phyloP scores from a whole-genome alignment of 1,284 basidiomycete genomes.

The Cutaneotrichosporon cutaneum region DNA sequence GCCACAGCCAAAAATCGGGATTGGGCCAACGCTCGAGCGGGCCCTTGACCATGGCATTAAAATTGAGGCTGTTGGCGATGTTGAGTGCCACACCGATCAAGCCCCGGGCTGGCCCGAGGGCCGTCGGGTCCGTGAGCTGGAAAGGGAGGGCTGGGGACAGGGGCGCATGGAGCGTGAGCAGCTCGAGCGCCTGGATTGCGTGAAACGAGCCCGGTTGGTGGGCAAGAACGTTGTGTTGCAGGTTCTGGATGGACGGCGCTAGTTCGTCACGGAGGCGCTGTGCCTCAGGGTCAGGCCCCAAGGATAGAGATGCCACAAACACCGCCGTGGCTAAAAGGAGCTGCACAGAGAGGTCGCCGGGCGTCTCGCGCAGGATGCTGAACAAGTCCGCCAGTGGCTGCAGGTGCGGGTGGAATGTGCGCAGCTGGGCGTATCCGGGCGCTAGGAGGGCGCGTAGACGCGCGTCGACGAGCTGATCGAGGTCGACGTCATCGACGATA shows the following conservation, averaged over 20 bases:
- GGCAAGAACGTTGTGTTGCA: conserved; percentile 34
- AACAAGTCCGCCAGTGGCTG: conserved; percentile 34
- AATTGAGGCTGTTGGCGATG: conserved; percentile 30
- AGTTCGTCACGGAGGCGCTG: conserved; percentile 19
- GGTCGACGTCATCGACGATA: conserved; percentile 33
- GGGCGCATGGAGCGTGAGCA: conserved; percentile 39
- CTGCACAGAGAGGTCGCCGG: conserved; percentile 17
- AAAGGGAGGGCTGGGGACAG: conserved; percentile 40
- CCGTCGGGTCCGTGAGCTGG: conserved; percentile 31
- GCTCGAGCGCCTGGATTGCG: conserved; percentile 40
- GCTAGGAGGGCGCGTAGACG: conserved; percentile 28
- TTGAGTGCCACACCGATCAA: conserved; percentile 19
- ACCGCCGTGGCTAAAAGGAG: conserved; percentile 34
- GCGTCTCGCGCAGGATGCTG: conserved; percentile 14
- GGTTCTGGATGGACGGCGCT: conserved; percentile 19
- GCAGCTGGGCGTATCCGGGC: conserved; percentile 36
- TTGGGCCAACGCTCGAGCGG: conserved; percentile 23
- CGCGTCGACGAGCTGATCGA: conserved; percentile 31
- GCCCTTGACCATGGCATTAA: conserved; percentile 25
- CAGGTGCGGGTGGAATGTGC: conserved; percentile 44
- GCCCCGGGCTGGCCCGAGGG: conserved; percentile 38
- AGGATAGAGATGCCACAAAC: conserved; percentile 36
- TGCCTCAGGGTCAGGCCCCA: conserved; percentile 27
- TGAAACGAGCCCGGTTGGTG: conserved; percentile 34
- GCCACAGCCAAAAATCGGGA: conserved; percentile 40